phyloP scores from a whole-genome alignment of 305 asterid genomes.

The Solanum hybrid region DNA sequence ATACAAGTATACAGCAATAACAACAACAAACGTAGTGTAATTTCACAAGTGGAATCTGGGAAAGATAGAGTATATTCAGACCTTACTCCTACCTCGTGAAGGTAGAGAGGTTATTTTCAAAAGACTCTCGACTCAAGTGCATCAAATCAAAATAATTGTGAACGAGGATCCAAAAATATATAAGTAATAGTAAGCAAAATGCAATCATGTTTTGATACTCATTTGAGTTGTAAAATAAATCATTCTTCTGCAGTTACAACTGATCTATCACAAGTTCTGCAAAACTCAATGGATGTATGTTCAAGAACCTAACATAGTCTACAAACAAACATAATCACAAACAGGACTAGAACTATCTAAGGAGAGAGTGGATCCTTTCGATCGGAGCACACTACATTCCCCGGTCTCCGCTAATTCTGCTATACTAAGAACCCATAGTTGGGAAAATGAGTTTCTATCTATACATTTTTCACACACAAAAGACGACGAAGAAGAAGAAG shows the following conservation, averaged over 20 bases:
- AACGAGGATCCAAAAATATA: background rate
- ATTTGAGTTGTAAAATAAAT: background rate
- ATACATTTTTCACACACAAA: background rate
- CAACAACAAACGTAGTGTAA: background rate
- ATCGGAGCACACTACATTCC: background rate
- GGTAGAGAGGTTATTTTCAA: background rate
- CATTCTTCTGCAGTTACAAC: background rate
- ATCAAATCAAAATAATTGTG: background rate
- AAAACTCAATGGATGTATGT: background rate
- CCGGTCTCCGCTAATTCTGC: background rate
- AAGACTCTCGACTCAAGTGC: background rate
- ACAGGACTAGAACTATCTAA: background rate
- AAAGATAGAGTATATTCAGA: background rate
- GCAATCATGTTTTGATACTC: background rate
- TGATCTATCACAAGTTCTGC: background rate
- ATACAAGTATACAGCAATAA: background rate
- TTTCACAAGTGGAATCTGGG: rapidly evolving
- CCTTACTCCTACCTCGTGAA: background rate
- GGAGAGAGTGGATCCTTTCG: constrained; percentile 9
- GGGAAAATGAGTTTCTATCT: background rate
- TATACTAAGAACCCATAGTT: background rate
- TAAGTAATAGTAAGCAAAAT: background rate
- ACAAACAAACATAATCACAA: background rate
- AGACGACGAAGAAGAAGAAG: background rate
- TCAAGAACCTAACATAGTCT: background rate